Evolutionary conservation across 495 filamentous ascomycete species (phyloP).

Genomic region (Cudoniella acicularis): DNA sequence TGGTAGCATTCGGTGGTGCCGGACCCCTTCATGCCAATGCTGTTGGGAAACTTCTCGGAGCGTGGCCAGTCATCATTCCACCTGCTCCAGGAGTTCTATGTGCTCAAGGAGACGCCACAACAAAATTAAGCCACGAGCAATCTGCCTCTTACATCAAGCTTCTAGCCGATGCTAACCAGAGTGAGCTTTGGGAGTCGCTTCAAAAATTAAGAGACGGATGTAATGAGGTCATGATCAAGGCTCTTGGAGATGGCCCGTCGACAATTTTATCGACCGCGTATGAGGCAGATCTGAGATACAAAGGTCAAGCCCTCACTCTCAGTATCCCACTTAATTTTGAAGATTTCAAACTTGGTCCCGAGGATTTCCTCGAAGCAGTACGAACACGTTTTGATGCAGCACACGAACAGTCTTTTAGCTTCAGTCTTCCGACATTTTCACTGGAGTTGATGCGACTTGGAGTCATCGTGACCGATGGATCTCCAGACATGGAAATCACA

Average conservation of each 20-base stretch:
- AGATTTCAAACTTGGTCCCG: not conserved
- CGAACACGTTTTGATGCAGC: not conserved
- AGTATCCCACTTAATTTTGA: not conserved
- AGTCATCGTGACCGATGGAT: not conserved
- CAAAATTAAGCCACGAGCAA: not conserved
- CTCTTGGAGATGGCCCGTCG: not conserved
- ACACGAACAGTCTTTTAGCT: not conserved
- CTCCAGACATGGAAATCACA: not conserved
- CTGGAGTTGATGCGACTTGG: not conserved
- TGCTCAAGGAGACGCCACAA: not conserved
- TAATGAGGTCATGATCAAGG: not conserved
- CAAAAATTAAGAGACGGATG: not conserved
- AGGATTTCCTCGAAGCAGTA: not conserved
- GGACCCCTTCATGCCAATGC: not conserved
- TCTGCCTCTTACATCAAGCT: not conserved
- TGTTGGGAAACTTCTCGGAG: not conserved
- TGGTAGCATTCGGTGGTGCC: not conserved
- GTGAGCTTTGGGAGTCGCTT: not conserved
- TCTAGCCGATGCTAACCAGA: not conserved
- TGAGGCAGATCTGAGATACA: not conserved
- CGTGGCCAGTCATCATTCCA: not conserved
- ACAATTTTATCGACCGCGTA: not conserved
- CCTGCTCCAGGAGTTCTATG: not conserved
- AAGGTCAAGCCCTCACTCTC: not conserved
- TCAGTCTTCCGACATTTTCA: not conserved